These are phyloP conservation scores for Cryptococcus deneoformans DNA, from an alignment of 1,284 basidiomycete genomes.

Conservation along the genomic window DNA sequence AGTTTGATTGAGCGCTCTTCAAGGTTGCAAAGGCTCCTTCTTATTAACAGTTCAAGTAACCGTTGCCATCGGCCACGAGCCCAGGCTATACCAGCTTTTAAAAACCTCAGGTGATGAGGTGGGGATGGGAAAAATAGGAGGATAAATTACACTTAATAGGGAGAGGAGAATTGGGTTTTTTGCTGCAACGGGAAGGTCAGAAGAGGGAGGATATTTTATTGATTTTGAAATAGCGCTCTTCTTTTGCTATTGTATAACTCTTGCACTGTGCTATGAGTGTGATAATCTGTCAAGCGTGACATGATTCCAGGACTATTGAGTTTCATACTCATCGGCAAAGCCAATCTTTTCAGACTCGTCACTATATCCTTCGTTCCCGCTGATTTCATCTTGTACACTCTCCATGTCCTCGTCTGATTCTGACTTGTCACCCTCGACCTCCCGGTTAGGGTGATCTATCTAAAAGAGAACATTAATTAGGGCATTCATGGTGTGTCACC, in stretches of 20 bases:
- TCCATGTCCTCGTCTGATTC: conserved; percentile 9
- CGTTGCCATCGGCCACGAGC: no score
- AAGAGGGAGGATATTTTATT: background rate
- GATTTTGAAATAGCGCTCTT: background rate
- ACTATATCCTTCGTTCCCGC: conserved; percentile 3
- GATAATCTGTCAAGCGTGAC: background rate
- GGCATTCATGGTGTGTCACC: background rate
- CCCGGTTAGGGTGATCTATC: background rate
- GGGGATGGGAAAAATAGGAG: no score
- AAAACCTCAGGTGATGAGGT: no score
- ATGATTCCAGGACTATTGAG: conserved; percentile 1
- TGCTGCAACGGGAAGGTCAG: no score
- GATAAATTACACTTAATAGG: no score
- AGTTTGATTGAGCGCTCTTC: no score
- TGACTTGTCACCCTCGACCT: conserved; percentile 1
- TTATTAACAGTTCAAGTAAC: no score
- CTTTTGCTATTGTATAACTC: background rate
- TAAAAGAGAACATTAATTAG: conserved; percentile 1
- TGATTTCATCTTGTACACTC: conserved; percentile 1
- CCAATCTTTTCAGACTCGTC: conserved; percentile 4
- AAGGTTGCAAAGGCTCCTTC: no score
- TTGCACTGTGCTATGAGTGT: background rate
- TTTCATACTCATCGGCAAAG: conserved; percentile 9
- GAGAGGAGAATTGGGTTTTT: no score
- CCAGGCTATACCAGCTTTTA: no score